phyloP scores from a whole-genome alignment of 441 rosid species.

The Pelargonium myrrhifolium region DNA sequence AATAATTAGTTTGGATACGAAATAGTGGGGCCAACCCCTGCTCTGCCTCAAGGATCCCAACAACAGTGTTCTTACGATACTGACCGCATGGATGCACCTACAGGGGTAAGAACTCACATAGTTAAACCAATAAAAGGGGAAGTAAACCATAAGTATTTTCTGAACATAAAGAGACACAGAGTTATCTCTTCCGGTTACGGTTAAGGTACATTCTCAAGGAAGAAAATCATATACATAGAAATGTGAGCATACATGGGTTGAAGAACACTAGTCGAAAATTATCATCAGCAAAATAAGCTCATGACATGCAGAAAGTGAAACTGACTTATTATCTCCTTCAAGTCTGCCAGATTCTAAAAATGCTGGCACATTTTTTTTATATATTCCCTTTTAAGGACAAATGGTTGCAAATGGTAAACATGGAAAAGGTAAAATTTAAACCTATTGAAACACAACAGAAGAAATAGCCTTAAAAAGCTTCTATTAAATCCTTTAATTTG shows the following conservation, averaged over 20 bases:
- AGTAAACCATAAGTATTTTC: background rate
- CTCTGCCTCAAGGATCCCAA: slow-evolving; percentile 93
- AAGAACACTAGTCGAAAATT: background rate
- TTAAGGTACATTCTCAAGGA: background rate
- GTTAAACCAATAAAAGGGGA: slow-evolving; percentile 12
- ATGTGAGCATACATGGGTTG: background rate
- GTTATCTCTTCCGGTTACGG: slow-evolving; percentile 8
- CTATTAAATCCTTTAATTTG: background rate
- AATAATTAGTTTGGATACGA: slow-evolving; percentile 56
- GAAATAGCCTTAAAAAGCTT: background rate
- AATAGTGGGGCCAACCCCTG: slow-evolving; percentile 63
- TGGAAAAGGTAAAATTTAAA: background rate
- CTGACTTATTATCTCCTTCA: background rate
- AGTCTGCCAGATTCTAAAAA: slow-evolving; percentile 1
- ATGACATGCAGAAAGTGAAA: background rate
- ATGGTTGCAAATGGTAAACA: background rate
- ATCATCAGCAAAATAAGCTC: background rate
- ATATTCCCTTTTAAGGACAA: background rate
- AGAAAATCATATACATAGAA: background rate
- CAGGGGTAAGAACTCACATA: slow-evolving; percentile 15
- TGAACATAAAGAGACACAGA: background rate
- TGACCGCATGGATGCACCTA: slow-evolving; percentile 99
- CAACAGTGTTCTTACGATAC: slow-evolving; percentile 86
- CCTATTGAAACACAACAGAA: background rate
- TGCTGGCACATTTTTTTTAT: background rate